Evolutionary conservation across 73 alveolate species (phyloP).

Genomic region (Stentor roeselii): DNA sequence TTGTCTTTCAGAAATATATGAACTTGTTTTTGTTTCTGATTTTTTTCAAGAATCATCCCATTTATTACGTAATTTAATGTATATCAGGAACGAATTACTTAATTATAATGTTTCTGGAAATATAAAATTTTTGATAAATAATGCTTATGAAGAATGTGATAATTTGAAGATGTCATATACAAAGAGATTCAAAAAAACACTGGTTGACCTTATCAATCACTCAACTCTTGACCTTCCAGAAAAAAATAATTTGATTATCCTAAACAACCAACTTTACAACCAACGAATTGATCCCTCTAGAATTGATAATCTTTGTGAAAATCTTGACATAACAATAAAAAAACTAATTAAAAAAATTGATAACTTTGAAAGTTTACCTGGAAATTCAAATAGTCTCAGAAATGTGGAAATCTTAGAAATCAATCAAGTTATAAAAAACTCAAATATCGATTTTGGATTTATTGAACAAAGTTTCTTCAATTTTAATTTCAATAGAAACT

Average conservation of each 20-base stretch:
- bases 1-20: too few species aligned
- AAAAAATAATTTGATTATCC: not conserved
- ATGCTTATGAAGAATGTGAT: not conserved
- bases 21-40: too few species aligned
- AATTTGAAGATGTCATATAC: not conserved
- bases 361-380: not conserved
- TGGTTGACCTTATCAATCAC: not conserved
- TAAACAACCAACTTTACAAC: not conserved
- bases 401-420: not conserved
- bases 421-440: not conserved
- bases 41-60: too few species aligned
- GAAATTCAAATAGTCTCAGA: not conserved
- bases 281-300: not conserved
- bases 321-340: not conserved
- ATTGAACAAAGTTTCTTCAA: not conserved
- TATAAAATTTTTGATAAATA: too few species aligned
- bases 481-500: too few species aligned
- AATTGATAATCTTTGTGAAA: not conserved
- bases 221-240: not conserved
- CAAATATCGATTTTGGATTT: not conserved
- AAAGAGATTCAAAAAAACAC: not conserved
- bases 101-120: not conserved
- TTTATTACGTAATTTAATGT: too few species aligned
- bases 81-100: too few species aligned
- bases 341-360: not conserved